Evolutionary conservation across 495 filamentous ascomycete species (phyloP).

Genomic region (Sordaria brevicollis): DNA sequence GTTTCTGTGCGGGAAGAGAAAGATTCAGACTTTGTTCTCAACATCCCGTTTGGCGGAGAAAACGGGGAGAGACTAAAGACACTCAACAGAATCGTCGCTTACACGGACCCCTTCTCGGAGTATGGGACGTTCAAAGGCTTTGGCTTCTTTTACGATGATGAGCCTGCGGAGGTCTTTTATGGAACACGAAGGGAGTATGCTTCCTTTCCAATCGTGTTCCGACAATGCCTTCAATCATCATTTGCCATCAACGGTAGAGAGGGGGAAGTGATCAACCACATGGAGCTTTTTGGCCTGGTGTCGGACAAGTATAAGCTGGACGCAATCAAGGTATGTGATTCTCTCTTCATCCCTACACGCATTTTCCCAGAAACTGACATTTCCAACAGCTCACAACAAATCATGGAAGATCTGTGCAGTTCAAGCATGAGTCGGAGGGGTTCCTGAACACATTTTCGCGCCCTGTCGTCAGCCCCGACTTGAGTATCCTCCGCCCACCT

Average conservation of each 20-base stretch:
- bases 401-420: background rate
- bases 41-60: background rate
- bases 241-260: background rate
- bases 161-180: background rate
- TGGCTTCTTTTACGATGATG: background rate
- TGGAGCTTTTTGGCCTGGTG: background rate
- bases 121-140: background rate
- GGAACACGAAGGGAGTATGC: background rate
- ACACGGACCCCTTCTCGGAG: background rate
- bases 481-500: background rate
- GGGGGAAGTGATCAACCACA: background rate
- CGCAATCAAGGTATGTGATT: background rate
- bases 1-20: background rate
- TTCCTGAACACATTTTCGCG: background rate
- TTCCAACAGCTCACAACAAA: background rate
- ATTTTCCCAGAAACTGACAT: background rate
- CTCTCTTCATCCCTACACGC: background rate
- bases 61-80: background rate
- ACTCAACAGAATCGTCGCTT: background rate
- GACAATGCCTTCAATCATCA: background rate
- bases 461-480: background rate
- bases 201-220: background rate
- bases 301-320: background rate
- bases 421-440: background rate
- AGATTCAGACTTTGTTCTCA: background rate